phyloP scores from a whole-genome alignment of 2,329 filamentous ascomycete genomes.

The Coleophoma eucalyptorum region DNA sequence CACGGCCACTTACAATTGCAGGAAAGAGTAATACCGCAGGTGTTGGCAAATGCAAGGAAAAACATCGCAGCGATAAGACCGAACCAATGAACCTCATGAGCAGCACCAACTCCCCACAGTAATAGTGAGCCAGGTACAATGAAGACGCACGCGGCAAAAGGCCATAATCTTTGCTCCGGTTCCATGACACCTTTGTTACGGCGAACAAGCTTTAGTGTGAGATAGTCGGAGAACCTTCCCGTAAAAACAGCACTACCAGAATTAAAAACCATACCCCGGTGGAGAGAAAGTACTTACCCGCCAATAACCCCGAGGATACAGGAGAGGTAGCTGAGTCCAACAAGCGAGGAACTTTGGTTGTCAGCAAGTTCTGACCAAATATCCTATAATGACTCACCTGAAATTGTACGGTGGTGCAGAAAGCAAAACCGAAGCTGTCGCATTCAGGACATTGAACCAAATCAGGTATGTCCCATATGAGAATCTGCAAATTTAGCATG shows the following conservation, averaged over 20 bases:
- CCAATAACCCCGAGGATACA: slow-evolving; percentile 16
- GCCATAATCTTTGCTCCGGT: slow-evolving; percentile 20
- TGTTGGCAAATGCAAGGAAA: slow-evolving; percentile 35
- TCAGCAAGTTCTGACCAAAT: too few species aligned
- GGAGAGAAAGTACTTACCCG: not conserved
- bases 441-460: slow-evolving; percentile 27
- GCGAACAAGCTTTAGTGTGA: slow-evolving; percentile 29
- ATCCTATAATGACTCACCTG: not conserved
- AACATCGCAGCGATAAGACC: slow-evolving; percentile 41
- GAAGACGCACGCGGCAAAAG: slow-evolving; percentile 27
- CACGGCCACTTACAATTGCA: slow-evolving; percentile 26
- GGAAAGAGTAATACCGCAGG: slow-evolving; percentile 35
- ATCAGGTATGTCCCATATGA: slow-evolving; percentile 22
- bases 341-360: slow-evolving; percentile 12
- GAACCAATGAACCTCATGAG: slow-evolving; percentile 35
- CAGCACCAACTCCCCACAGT: slow-evolving; percentile 45
- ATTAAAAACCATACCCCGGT: not conserved
- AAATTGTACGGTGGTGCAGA: slow-evolving; percentile 27
- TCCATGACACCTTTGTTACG: slow-evolving; percentile 31
- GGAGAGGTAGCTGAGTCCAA: slow-evolving; percentile 22
- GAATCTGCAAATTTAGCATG: slow-evolving; percentile 6
- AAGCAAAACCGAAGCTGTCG: slow-evolving; percentile 23
- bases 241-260: slow-evolving; percentile 6
- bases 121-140: slow-evolving; percentile 37
- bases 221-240: slow-evolving; percentile 18